phyloP scores from a whole-genome alignment of 192 early-diverging fungal species.

The Coemansia aciculifera region DNA sequence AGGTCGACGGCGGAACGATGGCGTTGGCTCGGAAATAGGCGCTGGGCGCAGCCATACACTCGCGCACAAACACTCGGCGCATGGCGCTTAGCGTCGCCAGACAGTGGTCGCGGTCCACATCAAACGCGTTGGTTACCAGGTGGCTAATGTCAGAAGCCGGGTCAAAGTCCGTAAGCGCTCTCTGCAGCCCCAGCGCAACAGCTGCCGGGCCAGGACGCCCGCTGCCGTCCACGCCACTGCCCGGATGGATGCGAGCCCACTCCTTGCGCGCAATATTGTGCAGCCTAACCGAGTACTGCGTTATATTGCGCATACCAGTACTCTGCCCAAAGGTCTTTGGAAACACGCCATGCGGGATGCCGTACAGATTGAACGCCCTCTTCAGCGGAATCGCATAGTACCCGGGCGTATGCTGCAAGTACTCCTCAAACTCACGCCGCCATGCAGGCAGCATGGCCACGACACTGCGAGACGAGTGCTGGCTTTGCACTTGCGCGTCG shows the following conservation, averaged over 20 bases:
- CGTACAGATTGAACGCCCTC: constrained; percentile 49
- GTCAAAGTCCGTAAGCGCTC: constrained; percentile 20
- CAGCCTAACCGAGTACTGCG: constrained; percentile 32
- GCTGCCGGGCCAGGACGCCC: constrained; percentile 10
- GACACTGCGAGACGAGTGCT: constrained; percentile 17
- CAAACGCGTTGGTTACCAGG: constrained; percentile 62
- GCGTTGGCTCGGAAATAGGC: constrained; percentile 47
- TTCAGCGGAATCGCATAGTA: constrained; percentile 64
- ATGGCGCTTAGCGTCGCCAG: constrained; percentile 59
- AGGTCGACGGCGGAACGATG: constrained; percentile 31
- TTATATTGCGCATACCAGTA: constrained; percentile 39
- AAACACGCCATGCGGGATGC: constrained; percentile 40
- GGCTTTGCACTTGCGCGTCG: constrained; percentile 37
- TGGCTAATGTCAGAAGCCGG: constrained; percentile 43
- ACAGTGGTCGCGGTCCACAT: constrained; percentile 61
- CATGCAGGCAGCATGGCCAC: constrained; percentile 51
- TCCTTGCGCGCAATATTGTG: constrained; percentile 36
- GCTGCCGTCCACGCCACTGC: neutral
- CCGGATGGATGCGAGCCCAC: constrained; percentile 52
- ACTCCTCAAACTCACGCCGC: constrained; percentile 61
- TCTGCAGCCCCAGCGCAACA: constrained; percentile 30
- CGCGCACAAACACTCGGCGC: constrained; percentile 58
- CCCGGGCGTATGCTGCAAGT: constrained; percentile 63
- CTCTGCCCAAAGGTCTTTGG: constrained; percentile 51
- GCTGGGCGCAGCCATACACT: constrained; percentile 41